Base-by-base conservation (phyloP, 106 monocot genomes). In the Dactylorhiza incarnata region DNA sequence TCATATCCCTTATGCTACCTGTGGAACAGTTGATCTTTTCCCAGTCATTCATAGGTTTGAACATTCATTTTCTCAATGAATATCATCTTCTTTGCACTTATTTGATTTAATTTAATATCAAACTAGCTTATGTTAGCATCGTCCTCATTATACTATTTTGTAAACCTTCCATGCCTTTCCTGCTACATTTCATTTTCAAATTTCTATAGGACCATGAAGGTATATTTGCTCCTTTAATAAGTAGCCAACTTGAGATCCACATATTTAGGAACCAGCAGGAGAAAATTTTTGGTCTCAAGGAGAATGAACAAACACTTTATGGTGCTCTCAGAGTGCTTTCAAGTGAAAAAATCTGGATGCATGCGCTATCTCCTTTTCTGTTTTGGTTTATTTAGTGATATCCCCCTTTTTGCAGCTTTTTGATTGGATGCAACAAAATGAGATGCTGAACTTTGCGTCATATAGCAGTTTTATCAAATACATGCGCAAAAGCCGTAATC, bases 391-490 rank as follows among this genome's bases (percentile, higher is more conserved):
- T 19, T 77, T 43, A 26, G 25, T 49, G 11, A 48, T 58, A 58
- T 78, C 13, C 55, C 75, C 4, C 13, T 80, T n/a, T 48, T 76
- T 88, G 61, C 93, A 96, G 96, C 56, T 93, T 83, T 96, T 96
- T 87, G 82, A 86, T 68, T 91, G 90, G 96, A 96, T 96, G 96
- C 85, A 84, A 73, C 81, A 72, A 53, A 80, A 79, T 58, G 87
- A 82, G 51, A 79, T 68, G 70, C 69, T 87, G 52, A 89, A 93
- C 76, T 58, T 88, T 82, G 89, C 84, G 73, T 93, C 96, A 0
- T 93, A 91, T 76, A 93, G 96, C 81, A 85, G 88, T 74, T 96
- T 85, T 79, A 79, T 96, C 37, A 96, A 96, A 73, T 96, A 90
- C 58, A 91, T 91, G 83, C 93, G 93, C 10, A 70, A 87, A 73